These are phyloP conservation scores for Rubroboletus pulcherrimus DNA, from an alignment of 768 basidiomycete genomes.

Conservation along the genomic window DNA sequence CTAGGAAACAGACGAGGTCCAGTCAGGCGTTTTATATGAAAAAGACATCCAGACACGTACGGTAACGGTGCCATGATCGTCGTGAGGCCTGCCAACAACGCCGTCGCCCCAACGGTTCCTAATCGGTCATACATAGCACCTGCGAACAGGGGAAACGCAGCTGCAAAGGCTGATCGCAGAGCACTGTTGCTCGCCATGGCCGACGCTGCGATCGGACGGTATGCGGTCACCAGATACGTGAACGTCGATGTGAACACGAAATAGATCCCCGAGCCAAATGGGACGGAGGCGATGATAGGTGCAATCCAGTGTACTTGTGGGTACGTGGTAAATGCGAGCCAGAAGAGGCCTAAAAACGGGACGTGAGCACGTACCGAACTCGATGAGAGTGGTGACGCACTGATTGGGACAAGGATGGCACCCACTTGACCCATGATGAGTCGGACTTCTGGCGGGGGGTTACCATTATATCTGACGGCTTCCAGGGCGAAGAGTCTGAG, in stretches of 20 bases:
- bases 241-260: constrained; percentile 70
- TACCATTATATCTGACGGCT: constrained; percentile 37
- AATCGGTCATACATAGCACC: constrained; percentile 48
- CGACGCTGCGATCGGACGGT: constrained; percentile 50
- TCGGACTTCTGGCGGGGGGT: constrained; percentile 61
- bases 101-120: constrained; percentile 69
- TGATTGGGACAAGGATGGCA: constrained; percentile 60
- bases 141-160: constrained; percentile 51
- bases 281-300: constrained; percentile 42
- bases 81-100: constrained; percentile 63
- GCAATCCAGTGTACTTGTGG: constrained; percentile 44
- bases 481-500: constrained; percentile 37
- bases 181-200: constrained; percentile 67
- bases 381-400: constrained; percentile 29
- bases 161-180: constrained; percentile 44
- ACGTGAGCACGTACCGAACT: background rate
- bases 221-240: constrained; percentile 52
- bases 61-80: constrained; percentile 60
- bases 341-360: constrained; percentile 38
- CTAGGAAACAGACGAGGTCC: constrained; percentile 22
- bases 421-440: constrained; percentile 67
- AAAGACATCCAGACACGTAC: constrained; percentile 33
- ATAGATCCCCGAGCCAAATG: constrained; percentile 52
- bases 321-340: constrained; percentile 55
- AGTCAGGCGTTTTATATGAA: background rate